phyloP scores from a whole-genome alignment of 306 rosid genomes.

The Bauhinia variegata region DNA sequence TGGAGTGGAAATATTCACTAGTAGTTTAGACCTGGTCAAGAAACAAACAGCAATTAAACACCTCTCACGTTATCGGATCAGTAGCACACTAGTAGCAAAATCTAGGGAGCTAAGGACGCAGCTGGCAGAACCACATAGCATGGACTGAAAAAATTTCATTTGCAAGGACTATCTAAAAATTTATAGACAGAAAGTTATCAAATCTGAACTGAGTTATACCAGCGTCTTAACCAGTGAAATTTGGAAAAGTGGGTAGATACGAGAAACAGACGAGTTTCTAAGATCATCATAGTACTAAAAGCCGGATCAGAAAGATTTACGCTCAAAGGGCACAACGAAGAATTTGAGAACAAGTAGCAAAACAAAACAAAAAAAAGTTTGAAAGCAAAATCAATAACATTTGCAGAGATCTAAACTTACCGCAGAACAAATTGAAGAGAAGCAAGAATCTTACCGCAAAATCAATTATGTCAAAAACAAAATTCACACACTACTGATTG shows the following conservation, averaged over 20 bases:
- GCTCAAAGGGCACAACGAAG: too few relatives aligned
- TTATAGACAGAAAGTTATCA: neutral
- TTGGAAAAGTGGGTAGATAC: slow-evolving; percentile 1
- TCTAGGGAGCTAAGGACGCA: neutral
- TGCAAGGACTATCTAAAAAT: slow-evolving; percentile 7
- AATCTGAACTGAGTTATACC: slow-evolving; percentile 7
- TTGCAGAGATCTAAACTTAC: slow-evolving; percentile 9
- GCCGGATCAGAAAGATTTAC: neutral
- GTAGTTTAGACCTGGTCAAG: slow-evolving; percentile 40
- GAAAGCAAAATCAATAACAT: slow-evolving; percentile 14
- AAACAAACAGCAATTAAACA: slow-evolving; percentile 32
- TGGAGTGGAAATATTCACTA: slow-evolving; percentile 19
- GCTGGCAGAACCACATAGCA: neutral
- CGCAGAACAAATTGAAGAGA: neutral
- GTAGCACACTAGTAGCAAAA: neutral
- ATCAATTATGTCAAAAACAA: neutral
- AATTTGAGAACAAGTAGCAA: neutral
- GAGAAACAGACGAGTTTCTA: neutral
- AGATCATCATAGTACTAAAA: slow-evolving; percentile 5
- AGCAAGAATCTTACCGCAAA: slow-evolving; percentile 1
- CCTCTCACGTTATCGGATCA: slow-evolving; percentile 20
- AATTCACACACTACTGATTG: neutral
- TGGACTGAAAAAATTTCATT: slow-evolving; percentile 18
- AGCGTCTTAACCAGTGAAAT: neutral
- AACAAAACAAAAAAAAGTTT: slow-evolving; percentile 4